phyloP scores from a whole-genome alignment of 495 filamentous ascomycete genomes.

The Parathielavia appendiculata region DNA sequence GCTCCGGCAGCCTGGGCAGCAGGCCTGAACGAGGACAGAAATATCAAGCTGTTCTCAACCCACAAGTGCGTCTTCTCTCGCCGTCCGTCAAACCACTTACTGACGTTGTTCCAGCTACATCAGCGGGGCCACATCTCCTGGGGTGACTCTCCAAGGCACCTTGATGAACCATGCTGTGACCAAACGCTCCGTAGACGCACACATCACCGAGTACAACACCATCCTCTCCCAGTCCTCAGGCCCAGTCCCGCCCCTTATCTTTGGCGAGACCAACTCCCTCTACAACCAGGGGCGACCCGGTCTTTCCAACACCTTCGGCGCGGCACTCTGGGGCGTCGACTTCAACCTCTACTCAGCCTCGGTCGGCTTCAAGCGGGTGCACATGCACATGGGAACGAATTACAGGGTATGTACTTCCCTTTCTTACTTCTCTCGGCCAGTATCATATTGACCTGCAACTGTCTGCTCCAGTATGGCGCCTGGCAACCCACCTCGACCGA shows the following conservation, averaged over 20 bases:
- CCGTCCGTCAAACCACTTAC: not conserved
- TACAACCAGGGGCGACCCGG: slow-evolving; percentile 60
- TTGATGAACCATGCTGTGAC: slow-evolving; percentile 63
- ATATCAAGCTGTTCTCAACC: slow-evolving; percentile 54
- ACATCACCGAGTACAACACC: slow-evolving; percentile 42
- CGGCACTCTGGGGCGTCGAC: slow-evolving; percentile 64
- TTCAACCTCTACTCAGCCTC: slow-evolving; percentile 58
- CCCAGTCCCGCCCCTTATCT: slow-evolving; percentile 49
- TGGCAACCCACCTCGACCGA: slow-evolving; percentile 59
- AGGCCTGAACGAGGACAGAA: slow-evolving; percentile 45
- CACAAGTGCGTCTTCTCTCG: slow-evolving; percentile 51
- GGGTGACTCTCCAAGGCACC: slow-evolving; percentile 59
- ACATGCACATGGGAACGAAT: slow-evolving; percentile 64
- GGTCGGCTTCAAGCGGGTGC: slow-evolving; percentile 52
- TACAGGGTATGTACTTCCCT: slow-evolving; percentile 40
- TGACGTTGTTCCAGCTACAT: slow-evolving; percentile 53
- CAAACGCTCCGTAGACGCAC: slow-evolving; percentile 43
- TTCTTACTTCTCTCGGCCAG: slow-evolving; percentile 1
- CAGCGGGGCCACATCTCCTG: slow-evolving; percentile 54
- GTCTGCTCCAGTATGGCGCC: slow-evolving; percentile 21
- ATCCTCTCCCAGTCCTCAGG: slow-evolving; percentile 33
- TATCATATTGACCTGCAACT: not conserved
- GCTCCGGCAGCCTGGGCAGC: slow-evolving; percentile 47
- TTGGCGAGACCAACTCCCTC: slow-evolving; percentile 63
- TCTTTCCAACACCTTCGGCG: slow-evolving; percentile 64